These are phyloP conservation scores for Turritis glabra DNA, from an alignment of 345 rosid genomes.

Conservation along the genomic window DNA sequence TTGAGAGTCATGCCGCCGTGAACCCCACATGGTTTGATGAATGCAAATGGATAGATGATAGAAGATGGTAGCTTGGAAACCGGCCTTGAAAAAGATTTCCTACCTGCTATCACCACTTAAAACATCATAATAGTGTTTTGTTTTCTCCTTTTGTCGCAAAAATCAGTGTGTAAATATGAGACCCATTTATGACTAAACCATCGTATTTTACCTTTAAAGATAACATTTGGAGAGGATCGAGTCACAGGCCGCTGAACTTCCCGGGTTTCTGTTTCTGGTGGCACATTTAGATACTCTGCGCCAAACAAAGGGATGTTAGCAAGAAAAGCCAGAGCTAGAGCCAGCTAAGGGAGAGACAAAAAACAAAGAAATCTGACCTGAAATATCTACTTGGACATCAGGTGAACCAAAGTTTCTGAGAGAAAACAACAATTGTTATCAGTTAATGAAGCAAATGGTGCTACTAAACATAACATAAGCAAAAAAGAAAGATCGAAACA, in stretches of 20 bases:
- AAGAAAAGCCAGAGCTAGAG: not conserved
- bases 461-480: conserved; percentile 22
- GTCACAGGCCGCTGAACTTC: conserved; percentile 50
- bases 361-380: conserved; percentile 43
- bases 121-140: conserved; percentile 1
- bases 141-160: not conserved
- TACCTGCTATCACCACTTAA: conserved; percentile 47
- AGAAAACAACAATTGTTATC: conserved; percentile 24
- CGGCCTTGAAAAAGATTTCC: conserved; percentile 62
- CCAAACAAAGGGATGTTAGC: conserved; percentile 3
- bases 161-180: not conserved
- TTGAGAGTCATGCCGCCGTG: conserved; percentile 91
- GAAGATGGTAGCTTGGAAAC: conserved; percentile 78
- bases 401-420: conserved; percentile 57
- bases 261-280: conserved; percentile 45
- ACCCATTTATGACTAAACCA: not conserved
- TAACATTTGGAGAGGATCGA: conserved; percentile 62
- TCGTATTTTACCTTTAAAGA: conserved; percentile 65
- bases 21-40: conserved; percentile 89
- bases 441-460: conserved; percentile 23
- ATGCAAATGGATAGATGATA: conserved; percentile 84
- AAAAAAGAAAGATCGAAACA: conserved; percentile 27
- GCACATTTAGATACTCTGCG: conserved; percentile 58
- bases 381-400: conserved; percentile 59
- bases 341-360: conserved; percentile 8